Base-by-base conservation (phyloP, 306 rosid genomes). In the Acacia confusa region DNA sequence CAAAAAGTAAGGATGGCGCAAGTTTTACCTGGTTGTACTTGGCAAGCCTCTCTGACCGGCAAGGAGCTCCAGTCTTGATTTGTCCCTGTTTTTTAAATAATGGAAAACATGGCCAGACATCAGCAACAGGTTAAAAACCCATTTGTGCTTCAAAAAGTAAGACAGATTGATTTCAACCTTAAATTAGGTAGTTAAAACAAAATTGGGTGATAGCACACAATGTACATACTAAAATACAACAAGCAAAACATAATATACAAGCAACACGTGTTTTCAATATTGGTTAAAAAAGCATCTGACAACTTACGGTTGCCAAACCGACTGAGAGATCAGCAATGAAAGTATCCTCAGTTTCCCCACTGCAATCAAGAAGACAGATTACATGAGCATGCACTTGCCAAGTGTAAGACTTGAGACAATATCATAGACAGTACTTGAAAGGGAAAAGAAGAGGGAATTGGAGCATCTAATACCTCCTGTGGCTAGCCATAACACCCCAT, bases 401-500 rank as follows among this genome's bases (percentile, higher is more conserved):
- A 58, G 66, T 38, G 32, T 45, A 60, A 60, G 2, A 60, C 66
- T 60, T 10, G 22, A 65, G 52, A 27, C 68, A 72, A 44, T 6
- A 24, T 65, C 2, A 28, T 61, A 41, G 60, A 78, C 44, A 72
- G 80, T 41, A 63, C 32, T 32, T 65, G 30, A 53, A 70, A 24
- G 65, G 65, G 22, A 15, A 15, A 30, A 77, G 13, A 30, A 52
- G 24, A 36, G 15, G 34, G 80, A 45, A 6, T 34, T 32, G 34
- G 61, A 63, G 25, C 22, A 45, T 27, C 34, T 50, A 44, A 19
- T 82, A 83, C 99, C 99, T 95, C 83, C 99, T 81, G 94, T 96
- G 99, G 82, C 99, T 94, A 68, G 99, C 89, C 99, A 96, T 96
- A 13, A 93, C 97, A 77, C 99, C 98, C 99, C 99, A 96, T 25